Conservation (phyloP, 805 yeast species). For the Cyberlindnera petersonii region DNA sequence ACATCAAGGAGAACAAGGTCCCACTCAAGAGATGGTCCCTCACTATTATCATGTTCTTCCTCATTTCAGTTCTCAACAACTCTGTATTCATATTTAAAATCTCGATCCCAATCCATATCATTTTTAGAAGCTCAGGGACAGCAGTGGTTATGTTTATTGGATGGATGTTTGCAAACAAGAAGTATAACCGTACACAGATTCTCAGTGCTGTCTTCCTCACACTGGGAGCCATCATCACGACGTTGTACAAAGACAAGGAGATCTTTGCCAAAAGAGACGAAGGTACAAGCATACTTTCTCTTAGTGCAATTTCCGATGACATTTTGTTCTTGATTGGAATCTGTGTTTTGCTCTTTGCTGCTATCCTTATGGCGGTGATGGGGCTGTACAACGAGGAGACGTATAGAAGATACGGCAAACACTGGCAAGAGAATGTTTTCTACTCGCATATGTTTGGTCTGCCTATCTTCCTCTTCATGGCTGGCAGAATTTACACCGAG, state of each 20-base stretch:
- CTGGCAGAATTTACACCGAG: slow-evolving; percentile 31
- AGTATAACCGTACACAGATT: slow-evolving; percentile 44
- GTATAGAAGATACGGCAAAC: slow-evolving; percentile 45
- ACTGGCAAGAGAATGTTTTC: slow-evolving; percentile 65
- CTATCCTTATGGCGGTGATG: slow-evolving; percentile 50
- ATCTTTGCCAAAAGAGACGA: slow-evolving; percentile 20
- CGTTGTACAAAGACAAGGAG: slow-evolving; percentile 31
- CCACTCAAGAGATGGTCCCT: slow-evolving; percentile 43
- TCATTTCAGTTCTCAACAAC: slow-evolving; percentile 53
- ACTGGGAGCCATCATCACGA: slow-evolving; percentile 38
- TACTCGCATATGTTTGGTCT: slow-evolving; percentile 54
- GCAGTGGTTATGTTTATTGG: slow-evolving; percentile 60
- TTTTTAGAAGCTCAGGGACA: slow-evolving; percentile 61
- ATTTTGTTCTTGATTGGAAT: slow-evolving; percentile 27
- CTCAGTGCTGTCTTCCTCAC: slow-evolving; percentile 49
- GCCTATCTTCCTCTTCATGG: slow-evolving; percentile 45
- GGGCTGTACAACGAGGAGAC: slow-evolving; percentile 55
- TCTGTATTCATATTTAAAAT: slow-evolving; percentile 52
- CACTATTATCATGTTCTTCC: slow-evolving; percentile 47
- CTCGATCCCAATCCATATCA: slow-evolving; percentile 64
- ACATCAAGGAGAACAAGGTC: slow-evolving; percentile 33
- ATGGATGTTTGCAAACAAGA: slow-evolving; percentile 39
- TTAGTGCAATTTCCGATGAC: slow-evolving; percentile 13
- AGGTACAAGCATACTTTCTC: slow-evolving; percentile 1
- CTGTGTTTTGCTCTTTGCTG: slow-evolving; percentile 41